Evolutionary conservation across 768 basidiomycete species (phyloP), one percentile per base, ranked within the genome.

Genomic region (Leccinum longicurvipes): DNA sequence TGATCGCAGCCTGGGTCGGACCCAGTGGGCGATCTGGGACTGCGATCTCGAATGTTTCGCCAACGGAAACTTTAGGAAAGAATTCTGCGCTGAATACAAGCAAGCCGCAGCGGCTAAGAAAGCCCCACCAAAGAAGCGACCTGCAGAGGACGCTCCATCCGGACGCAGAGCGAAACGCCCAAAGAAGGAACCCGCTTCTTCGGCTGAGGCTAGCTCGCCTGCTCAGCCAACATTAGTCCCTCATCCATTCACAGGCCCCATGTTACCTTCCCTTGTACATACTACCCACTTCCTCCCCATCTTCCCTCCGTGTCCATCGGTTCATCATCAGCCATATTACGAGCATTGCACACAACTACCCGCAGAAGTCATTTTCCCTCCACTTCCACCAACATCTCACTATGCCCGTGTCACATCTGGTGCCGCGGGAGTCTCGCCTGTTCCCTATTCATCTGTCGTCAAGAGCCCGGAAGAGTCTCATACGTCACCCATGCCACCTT

Each of bases 11-110:
- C 81, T 89, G 31, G 91, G 93, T 31, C 83, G 92, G 47, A 91
- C 90, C 23, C 81, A 88, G 31, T 95, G 93, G 93, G 89, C 89
- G 3, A 90, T 95, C 59, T 88, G 82, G 70, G 85, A 91, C 55
- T 85, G 87, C 52, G 90, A 91, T 65, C 68, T 93, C 46, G 82
- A 85, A 23, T 93, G 93, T 62, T 96, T 96, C 64, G 79, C 82
- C 55, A 85, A 83, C 34, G 92, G 92, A 31, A 86, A 86, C n/a
- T 94, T 88, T 72, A 82, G 82, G 68, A 90, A 88, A 64, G 80
- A 77, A 49, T 72, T 78, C 25, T 78, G 81, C 31, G 72, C 70
- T 8, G 77, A 74, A 48, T 66, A 65, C 42, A 72, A 66, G 57
- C 70, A 71, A 53, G 62, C 68, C 23, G 56, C 66, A 25, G 60